Evolutionary conservation across 257 asterid genomes (phyloP), one percentile per base, ranked within the genome.

Genomic region (Fraxinus americana): DNA sequence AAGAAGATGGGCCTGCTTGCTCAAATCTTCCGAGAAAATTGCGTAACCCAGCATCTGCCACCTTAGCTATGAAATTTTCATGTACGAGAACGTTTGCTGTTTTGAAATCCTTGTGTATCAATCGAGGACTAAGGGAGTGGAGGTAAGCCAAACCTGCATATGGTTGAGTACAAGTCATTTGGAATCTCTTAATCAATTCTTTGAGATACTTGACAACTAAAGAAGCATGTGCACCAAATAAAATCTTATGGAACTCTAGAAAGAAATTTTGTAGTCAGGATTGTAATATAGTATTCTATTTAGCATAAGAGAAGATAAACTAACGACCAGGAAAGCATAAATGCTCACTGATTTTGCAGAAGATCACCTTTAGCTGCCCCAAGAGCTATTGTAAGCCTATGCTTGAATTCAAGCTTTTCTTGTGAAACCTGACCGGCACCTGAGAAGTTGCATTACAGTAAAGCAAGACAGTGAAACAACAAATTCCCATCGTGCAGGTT

Each of bases 311-410:
- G 79, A 82, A 87, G 89, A 90, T 74, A 78, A 87, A 89, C 82
- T 79, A 25, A 86, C 81, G 84, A 89, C 96, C 91, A 88, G 92
- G 92, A 89, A 88, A 89, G 90, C 96, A 89, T 88, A 87, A 87
- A 89, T 91, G 96, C 97, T 93, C 96, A 93, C 96, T 90, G 98
- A 82, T 91, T 90, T 90, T 90, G 98, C 97, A 90, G 89, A 90
- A 78, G 93, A 90, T 93, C 98, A 93, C 98, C 98, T 91, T 90
- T 93, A 91, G 98, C 98, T 85, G 97, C 98, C 86, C 96, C 98
- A 77, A 90, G 88, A 89, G 98, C 97, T 84, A 93, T 93, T 73
- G 94, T 78, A 87, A 93, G 97, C 90, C 98, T 90, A 84, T 90
- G 96, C 89, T 93, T 93, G 94, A 93, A 93, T 81, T 93, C 98